A percentile compares a stretch with the other conserved stretches of the same genome.
phyloP scores from a whole-genome alignment of 768 basidiomycete species.

The Tulasnella sp. region DNA sequence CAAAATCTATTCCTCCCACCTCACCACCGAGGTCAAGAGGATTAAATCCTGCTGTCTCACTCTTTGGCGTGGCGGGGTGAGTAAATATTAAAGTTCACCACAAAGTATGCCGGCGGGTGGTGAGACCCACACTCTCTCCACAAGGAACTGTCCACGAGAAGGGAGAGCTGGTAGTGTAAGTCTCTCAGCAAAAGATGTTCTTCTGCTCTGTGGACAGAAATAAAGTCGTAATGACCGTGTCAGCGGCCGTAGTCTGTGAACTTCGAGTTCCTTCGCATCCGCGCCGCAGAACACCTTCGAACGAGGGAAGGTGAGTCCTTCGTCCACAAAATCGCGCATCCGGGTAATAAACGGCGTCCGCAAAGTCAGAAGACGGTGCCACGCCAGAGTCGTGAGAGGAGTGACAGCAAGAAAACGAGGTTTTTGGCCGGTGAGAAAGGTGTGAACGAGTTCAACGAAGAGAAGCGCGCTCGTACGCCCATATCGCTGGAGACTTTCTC shows the following conservation, averaged over 20 bases:
- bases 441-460: neutral
- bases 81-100: neutral
- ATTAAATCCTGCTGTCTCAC: neutral
- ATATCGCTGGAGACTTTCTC: slow-evolving; percentile 6
- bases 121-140: neutral
- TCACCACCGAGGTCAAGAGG: neutral
- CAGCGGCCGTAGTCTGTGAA: neutral
- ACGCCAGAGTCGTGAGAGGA: neutral
- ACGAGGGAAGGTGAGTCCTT: neutral
- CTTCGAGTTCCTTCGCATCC: neutral
- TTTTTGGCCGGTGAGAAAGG: slow-evolving; percentile 1
- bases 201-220: neutral
- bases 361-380: neutral
- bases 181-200: neutral
- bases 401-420: neutral
- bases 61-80: neutral
- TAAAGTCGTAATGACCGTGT: slow-evolving; percentile 6
- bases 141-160: neutral
- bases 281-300: neutral
- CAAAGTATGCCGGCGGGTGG: neutral
- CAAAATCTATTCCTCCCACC: neutral
- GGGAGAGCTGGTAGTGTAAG: neutral
- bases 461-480: neutral
- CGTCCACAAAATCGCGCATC: neutral
- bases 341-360: neutral